Conservation (phyloP, 2,329 filamentous ascomycete genomes). For the Aschersonia sp. region DNA sequence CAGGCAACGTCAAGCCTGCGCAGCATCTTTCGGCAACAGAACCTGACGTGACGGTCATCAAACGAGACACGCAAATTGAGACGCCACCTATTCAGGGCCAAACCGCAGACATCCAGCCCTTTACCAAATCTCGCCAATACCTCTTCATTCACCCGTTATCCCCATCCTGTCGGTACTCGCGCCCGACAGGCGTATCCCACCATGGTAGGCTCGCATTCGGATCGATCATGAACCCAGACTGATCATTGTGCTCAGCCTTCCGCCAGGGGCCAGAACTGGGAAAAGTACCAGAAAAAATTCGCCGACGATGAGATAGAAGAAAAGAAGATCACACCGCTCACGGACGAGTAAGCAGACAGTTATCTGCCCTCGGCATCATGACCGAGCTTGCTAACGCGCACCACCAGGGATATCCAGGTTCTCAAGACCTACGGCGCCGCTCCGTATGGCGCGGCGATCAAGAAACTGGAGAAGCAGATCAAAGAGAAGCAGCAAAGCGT, state of each 20-base stretch:
- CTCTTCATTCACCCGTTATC: too few species aligned
- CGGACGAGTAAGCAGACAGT: slow-evolving; percentile 67
- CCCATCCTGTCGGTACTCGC: slow-evolving; percentile 4
- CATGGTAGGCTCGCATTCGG: slow-evolving; percentile 2
- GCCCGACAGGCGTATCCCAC: not conserved
- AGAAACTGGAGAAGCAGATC: slow-evolving; percentile 98
- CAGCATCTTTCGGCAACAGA: not conserved
- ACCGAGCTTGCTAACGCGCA: slow-evolving; percentile 9
- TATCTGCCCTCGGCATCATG: not conserved
- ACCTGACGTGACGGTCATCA: not conserved
- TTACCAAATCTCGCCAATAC: too few species aligned
- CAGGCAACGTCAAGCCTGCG: slow-evolving; percentile 16
- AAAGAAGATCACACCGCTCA: slow-evolving; percentile 97
- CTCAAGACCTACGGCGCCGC: slow-evolving; percentile 97
- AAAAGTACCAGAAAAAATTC: slow-evolving; percentile 97
- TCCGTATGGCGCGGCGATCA: slow-evolving; percentile 82
- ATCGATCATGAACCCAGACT: slow-evolving; percentile 3
- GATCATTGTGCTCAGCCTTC: slow-evolving; percentile 53
- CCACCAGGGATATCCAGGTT: slow-evolving; percentile 84
- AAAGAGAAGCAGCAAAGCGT: slow-evolving; percentile 98
- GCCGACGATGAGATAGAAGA: slow-evolving; percentile 94
- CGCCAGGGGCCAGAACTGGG: slow-evolving; percentile 88
- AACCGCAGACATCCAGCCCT: too few species aligned
- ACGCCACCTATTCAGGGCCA: too few species aligned
- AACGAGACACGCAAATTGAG: too few species aligned